A percentile compares a stretch with the other conserved stretches of the same genome.
Conservation (phyloP, 257 asterid species). For the Nicotiana otophora region DNA sequence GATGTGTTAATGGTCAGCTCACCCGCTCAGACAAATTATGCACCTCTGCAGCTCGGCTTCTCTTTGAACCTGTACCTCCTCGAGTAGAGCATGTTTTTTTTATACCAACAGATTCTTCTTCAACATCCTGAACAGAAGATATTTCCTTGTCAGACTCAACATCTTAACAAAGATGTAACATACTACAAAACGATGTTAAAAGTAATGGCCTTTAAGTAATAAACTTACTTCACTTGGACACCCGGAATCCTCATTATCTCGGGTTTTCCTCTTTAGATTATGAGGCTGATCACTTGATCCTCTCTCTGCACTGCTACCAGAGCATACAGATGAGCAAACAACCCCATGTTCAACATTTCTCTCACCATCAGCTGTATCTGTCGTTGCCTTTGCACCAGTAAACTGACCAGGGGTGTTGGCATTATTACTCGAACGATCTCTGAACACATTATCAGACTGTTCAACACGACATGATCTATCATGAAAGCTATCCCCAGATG, state of each 20-base stretch:
- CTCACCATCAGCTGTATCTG: constrained; percentile 40
- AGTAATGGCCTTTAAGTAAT: neutral
- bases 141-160: neutral
- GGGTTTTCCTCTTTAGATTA: constrained; percentile 52
- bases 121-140: constrained; percentile 57
- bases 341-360: constrained; percentile 49
- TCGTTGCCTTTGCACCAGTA: constrained; percentile 17
- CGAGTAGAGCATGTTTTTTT: constrained; percentile 39
- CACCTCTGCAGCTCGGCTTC: constrained; percentile 96
- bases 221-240: constrained; percentile 73
- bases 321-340: constrained; percentile 88
- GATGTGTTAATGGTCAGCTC: constrained; percentile 21
- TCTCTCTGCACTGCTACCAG: constrained; percentile 72
- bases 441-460: constrained; percentile 27
- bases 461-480: constrained; percentile 26
- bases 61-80: constrained; percentile 65
- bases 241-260: constrained; percentile 62
- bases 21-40: constrained; percentile 98
- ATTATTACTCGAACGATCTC: constrained; percentile 33
- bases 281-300: constrained; percentile 60
- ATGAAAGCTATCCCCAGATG: constrained; percentile 20
- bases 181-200: neutral
- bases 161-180: neutral
- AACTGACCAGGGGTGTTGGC: constrained; percentile 22
- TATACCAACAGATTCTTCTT: constrained; percentile 55